Evolutionary conservation across 176 grass and related monocot genomes (phyloP), one percentile per base, ranked within the genome.

Genomic region (Secale cereale): DNA sequence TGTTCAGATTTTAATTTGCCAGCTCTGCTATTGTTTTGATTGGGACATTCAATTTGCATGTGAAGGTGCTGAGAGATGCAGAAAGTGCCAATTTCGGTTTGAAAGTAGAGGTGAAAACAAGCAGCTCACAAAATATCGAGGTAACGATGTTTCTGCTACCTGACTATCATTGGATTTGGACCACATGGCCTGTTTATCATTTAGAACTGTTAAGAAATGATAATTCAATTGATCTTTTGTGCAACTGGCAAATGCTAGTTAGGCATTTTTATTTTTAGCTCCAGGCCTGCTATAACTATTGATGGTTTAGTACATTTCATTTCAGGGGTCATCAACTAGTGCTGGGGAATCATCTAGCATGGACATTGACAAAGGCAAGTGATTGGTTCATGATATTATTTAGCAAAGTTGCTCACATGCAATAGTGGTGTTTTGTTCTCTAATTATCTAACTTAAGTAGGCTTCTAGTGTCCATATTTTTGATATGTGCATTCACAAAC

Each of bases 21-120:
- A 64, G 20, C 43, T 33, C 73, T 61, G 31, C 46, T 32, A 6
- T 25, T 13, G 27, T 81, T 13, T 87, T 84, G 27, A 89, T 72
- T 85, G 13, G 28, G 45, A 63, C 63, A 68, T 41, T 90, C 11
- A 33, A 85, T 70, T 85, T 85, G 62, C 77, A 78, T 85, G 59
- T 76, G 56, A 90, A 99, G 97, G 89, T 89, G 83, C 88, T 99
- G 91, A 91, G 97, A 84, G 89, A 99, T 82, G 81, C 85, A 48
- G 97, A 99, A 91, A 97, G 96, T 88, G 90, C 78, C 8, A 99
- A 94, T 77, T 87, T 97, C 75, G 97, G 97, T 35, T 81, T 99
- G 62, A 99, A 96, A 90, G 20, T 71, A 64, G 76, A 91, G 76
- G 82, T 67, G 26, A 94, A 91, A 78, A 85, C 70, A 68, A 91